Evolutionary conservation across 129 eudicot species (phyloP).

Genomic region (Flaveria sonorensis): DNA sequence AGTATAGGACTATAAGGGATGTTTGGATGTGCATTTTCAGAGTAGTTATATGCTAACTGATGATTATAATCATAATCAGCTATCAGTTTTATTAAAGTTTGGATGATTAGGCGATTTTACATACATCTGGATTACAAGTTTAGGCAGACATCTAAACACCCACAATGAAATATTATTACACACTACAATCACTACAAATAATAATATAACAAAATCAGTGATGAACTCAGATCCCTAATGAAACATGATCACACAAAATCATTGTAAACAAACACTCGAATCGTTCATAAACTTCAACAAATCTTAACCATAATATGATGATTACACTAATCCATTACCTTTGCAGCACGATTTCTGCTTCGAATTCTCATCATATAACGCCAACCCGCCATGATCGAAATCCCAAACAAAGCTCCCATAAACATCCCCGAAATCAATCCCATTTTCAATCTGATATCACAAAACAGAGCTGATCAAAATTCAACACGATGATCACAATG

Average conservation of each 20-base stretch:
- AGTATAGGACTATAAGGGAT: no score
- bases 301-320: background rate
- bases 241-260: background rate
- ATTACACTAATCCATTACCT: slow-evolving; percentile 46
- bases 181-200: background rate
- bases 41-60: no score
- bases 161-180: no score
- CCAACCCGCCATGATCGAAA: slow-evolving; percentile 90
- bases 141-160: no score
- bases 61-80: no score
- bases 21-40: no score
- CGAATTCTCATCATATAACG: slow-evolving; percentile 75
- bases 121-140: no score
- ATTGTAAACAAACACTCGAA: background rate
- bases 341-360: slow-evolving; percentile 63
- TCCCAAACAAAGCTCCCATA: slow-evolving; percentile 79
- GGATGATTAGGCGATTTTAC: no score
- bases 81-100: no score
- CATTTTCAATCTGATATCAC: slow-evolving; percentile 45
- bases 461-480: slow-evolving; percentile 2
- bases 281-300: background rate
- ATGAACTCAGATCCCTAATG: slow-evolving; percentile 17
- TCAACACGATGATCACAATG: background rate
- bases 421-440: slow-evolving; percentile 83
- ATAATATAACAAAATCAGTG: background rate